Evolutionary conservation across 441 rosid genomes (phyloP).

Genomic region (Eruca vesicaria): DNA sequence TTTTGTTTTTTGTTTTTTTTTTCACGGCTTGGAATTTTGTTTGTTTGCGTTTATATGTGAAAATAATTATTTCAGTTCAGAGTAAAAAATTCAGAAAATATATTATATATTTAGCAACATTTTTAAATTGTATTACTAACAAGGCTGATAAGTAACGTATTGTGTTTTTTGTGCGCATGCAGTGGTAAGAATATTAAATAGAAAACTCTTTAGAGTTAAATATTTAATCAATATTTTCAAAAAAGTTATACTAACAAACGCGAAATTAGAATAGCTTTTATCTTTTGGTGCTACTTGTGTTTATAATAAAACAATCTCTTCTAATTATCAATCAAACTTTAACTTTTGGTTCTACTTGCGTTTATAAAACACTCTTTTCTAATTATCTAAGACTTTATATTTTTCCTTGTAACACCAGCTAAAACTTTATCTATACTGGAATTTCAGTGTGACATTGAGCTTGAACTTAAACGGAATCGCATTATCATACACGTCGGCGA

Average conservation of each 20-base stretch:
- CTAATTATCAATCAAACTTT: not conserved
- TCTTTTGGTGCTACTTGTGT: not conserved
- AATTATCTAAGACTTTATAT: too few relatives aligned
- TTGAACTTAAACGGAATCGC: constrained; percentile 70
- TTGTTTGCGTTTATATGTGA: not conserved
- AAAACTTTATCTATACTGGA: not conserved
- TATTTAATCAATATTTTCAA: not conserved
- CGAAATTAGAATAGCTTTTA: not conserved
- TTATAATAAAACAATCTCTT: not conserved
- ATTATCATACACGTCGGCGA: constrained; percentile 67
- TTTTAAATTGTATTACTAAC: not conserved
- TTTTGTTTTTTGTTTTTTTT: too few relatives aligned
- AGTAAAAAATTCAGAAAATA: not conserved
- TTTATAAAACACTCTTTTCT: not conserved
- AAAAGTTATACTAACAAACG: not conserved
- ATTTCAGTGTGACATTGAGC: constrained; percentile 59
- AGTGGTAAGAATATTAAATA: not conserved
- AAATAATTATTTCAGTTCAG: not conserved
- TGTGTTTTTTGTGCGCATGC: not conserved
- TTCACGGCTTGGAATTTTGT: too few relatives aligned
- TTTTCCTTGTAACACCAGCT: not conserved
- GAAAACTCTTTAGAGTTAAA: not conserved
- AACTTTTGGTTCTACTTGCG: not conserved
- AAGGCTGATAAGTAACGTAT: not conserved
- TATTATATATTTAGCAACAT: not conserved